These are phyloP conservation scores for Coffea canephora DNA, from an alignment of 257 asterid genomes.

Conservation along the genomic window DNA sequence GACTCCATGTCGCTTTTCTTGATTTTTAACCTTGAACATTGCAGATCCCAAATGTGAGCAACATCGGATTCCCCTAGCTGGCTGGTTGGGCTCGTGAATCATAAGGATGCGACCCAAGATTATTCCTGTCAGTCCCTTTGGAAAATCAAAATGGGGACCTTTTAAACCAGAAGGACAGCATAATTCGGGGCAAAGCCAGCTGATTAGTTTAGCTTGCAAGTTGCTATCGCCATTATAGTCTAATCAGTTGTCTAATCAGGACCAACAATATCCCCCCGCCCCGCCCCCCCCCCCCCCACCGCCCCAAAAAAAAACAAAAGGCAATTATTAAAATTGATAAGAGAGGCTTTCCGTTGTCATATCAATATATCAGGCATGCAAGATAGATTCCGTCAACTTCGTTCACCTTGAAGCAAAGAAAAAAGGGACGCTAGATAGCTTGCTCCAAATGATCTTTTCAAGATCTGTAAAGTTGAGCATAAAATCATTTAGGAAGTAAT, in stretches of 20 bases:
- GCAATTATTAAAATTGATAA: too few species aligned
- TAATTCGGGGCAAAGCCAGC: too few species aligned
- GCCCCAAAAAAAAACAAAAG: too few species aligned
- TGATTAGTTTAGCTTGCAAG: background rate
- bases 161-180: background rate
- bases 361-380: too few species aligned
- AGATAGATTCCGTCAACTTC: too few species aligned
- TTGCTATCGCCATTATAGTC: background rate
- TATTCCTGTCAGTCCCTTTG: background rate
- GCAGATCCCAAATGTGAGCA: background rate
- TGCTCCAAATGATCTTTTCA: too few species aligned
- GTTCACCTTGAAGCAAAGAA: too few species aligned
- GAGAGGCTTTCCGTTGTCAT: too few species aligned
- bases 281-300: background rate
- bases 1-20: background rate
- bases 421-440: too few species aligned
- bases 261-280: background rate
- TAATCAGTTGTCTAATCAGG: background rate
- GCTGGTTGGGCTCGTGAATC: too few species aligned
- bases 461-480: too few species aligned
- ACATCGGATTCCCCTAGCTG: constrained; percentile 6
- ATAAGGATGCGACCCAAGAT: background rate
- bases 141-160: background rate
- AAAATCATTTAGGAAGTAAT: too few species aligned
- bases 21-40: background rate